phyloP scores from a whole-genome alignment of 2,329 filamentous ascomycete genomes.

The Ophiosphaerella korrae region DNA sequence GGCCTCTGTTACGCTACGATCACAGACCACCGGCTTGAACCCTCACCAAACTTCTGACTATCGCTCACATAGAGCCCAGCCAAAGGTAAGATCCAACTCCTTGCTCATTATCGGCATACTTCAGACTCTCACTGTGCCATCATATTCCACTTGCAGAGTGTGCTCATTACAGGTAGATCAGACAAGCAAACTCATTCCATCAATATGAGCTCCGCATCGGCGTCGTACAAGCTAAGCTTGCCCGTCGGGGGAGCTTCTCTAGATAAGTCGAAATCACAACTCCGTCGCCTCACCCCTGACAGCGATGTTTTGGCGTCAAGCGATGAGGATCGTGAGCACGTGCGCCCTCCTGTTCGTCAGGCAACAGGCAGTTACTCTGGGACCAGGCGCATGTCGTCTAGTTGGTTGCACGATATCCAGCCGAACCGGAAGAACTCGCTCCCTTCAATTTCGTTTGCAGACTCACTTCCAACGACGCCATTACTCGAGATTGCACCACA shows the following conservation, averaged over 20 bases:
- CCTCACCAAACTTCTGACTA: too few species aligned
- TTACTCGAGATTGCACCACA: slow-evolving; percentile 64
- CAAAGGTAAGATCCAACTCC: too few species aligned
- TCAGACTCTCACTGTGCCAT: too few species aligned
- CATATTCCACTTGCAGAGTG: not conserved
- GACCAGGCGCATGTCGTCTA: slow-evolving; percentile 37
- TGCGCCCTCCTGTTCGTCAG: slow-evolving; percentile 28
- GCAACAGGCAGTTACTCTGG: slow-evolving; percentile 28
- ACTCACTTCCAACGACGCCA: slow-evolving; percentile 81
- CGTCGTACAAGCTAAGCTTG: slow-evolving; percentile 35
- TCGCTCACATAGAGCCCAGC: too few species aligned
- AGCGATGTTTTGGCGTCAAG: slow-evolving; percentile 93
- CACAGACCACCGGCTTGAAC: too few species aligned
- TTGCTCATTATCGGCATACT: too few species aligned
- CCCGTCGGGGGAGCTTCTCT: slow-evolving; percentile 35
- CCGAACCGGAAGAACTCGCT: slow-evolving; percentile 73
- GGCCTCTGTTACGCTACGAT: too few species aligned
- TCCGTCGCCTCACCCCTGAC: slow-evolving; percentile 86
- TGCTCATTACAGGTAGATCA: not conserved
- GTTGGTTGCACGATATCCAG: slow-evolving; percentile 85
- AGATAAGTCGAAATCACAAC: slow-evolving; percentile 71
- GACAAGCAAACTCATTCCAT: slow-evolving; percentile 2
- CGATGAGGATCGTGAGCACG: slow-evolving; percentile 80
- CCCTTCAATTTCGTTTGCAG: slow-evolving; percentile 69
- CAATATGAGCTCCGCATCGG: slow-evolving; percentile 33